Conservation (phyloP, 352 stramenopile genomes). For the Proteromonas lacertae region DNA sequence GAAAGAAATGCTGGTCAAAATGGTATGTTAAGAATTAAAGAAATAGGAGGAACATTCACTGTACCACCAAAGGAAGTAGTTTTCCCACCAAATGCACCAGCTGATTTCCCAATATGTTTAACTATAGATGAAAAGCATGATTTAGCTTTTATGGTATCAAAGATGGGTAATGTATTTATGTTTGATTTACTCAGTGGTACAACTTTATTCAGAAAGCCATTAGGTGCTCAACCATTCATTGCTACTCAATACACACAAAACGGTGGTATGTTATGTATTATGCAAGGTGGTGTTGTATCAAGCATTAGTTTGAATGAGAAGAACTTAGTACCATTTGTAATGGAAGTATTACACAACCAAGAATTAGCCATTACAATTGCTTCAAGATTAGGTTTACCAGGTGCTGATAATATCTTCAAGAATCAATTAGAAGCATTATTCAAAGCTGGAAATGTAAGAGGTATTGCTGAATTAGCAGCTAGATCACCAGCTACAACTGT, state of each 20-base stretch:
- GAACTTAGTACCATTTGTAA: slow-evolving; percentile 88
- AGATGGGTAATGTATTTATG: slow-evolving; percentile 97
- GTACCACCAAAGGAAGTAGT: slow-evolving; percentile 62
- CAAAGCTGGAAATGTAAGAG: slow-evolving; percentile 37
- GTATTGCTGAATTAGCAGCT: slow-evolving; percentile 31
- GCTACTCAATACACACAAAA: slow-evolving; percentile 43
- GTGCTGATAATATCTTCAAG: slow-evolving; percentile 88
- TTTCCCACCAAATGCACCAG: slow-evolving; percentile 64
- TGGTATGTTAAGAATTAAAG: slow-evolving; percentile 78
- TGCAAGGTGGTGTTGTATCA: slow-evolving; percentile 70
- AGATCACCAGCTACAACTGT: slow-evolving; percentile 28
- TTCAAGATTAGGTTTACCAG: slow-evolving; percentile 71
- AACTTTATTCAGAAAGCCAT: slow-evolving; percentile 78
- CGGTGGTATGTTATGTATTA: slow-evolving; percentile 89
- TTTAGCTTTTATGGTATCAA: slow-evolving; percentile 92
- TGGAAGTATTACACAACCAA: slow-evolving; percentile 80
- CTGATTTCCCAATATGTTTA: slow-evolving; percentile 94
- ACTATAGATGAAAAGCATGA: slow-evolving; percentile 35
- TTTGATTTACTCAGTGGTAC: slow-evolving; percentile 94
- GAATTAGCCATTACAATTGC: slow-evolving; percentile 73
- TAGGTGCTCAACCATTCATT: slow-evolving; percentile 62
- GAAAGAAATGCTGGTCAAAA: slow-evolving; percentile 37
- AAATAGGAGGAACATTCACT: slow-evolving; percentile 81
- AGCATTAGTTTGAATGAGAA: slow-evolving; percentile 84
- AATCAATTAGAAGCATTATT: slow-evolving; percentile 90